Conservation (phyloP, 225 moss, liverwort and hornwort genomes). For the Thuidium tamariscinum region DNA sequence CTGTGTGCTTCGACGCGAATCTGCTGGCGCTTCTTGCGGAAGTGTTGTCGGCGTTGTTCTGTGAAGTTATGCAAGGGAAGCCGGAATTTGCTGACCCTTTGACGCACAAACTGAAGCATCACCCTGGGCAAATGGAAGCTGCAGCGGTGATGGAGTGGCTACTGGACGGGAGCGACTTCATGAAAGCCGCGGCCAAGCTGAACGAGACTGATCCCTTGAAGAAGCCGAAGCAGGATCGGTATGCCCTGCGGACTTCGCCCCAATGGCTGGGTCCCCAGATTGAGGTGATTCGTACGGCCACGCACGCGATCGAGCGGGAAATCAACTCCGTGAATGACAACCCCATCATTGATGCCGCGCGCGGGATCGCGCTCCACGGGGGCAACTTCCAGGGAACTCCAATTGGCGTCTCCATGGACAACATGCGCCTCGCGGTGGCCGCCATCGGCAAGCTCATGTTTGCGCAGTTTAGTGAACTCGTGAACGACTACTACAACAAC, state of each 20-base stretch:
- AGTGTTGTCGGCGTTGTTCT: neutral
- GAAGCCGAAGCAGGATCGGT: constrained; percentile 17
- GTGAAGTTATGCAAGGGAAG: constrained; percentile 2
- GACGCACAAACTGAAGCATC: neutral
- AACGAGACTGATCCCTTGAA: constrained; percentile 7
- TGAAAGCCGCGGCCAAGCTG: constrained; percentile 9
- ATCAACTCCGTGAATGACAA: constrained; percentile 19
- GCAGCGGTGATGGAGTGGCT: constrained; percentile 6
- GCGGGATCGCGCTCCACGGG: constrained; percentile 6
- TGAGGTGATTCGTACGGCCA: neutral
- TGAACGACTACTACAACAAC: constrained; percentile 61
- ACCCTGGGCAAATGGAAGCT: neutral
- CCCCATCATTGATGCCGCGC: constrained; percentile 1
- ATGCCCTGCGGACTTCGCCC: neutral
- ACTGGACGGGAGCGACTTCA: neutral
- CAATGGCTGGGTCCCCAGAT: neutral
- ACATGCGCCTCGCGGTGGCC: constrained; percentile 43
- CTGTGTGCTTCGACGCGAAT: neutral
- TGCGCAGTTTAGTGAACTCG: constrained; percentile 53
- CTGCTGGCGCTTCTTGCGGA: neutral
- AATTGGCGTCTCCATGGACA: constrained; percentile 67
- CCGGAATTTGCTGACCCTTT: neutral
- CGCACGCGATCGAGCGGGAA: neutral
- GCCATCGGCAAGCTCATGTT: constrained; percentile 62
- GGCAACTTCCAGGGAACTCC: constrained; percentile 56